Base-by-base conservation (phyloP, 169 alveolate genomes). In the Miamiensis avidus region DNA sequence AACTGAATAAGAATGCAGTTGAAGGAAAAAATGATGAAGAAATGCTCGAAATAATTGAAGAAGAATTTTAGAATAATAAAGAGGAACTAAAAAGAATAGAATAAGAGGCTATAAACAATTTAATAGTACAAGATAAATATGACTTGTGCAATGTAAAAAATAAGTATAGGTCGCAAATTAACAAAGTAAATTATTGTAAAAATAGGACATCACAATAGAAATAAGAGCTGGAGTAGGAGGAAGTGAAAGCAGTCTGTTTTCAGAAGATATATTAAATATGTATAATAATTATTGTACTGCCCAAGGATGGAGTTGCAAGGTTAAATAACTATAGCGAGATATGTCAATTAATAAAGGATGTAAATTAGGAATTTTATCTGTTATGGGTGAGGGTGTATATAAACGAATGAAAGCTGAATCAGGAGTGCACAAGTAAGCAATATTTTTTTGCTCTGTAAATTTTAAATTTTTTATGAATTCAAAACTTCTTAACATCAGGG, bases 141-240 rank as follows among this genome's bases (percentile, higher is more conserved):
- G 69, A 49, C 20, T 4, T 20, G 4, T 49, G 69, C 20, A 11
- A 49, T 11, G 69, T 49, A 49, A 49, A 49, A 49, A 49, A 49
- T 49, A 49, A 49, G 4, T 49, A 49, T 49, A 49, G 20, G 20
- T 4, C 20, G 26, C 69, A 49, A 11, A 49, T 49, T 49, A 20
- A 49, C 4, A 49, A 49, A 49, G 20, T 11, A 11, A 49, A 49
- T 11, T 11, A 49, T 11, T 20, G 4, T 20, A 49, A 49, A 49
- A 49, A 49, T 11, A 49, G 69, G 87, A 87, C 78, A 72, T 86
- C 29, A 85, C 86, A 29, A 49, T 94, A 6, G 97, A 97, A 94
- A 86, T 97, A 20, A 89, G 95, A 64, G 93, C 97, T 64, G 99
- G 98, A 27, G 97, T 94, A 0, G 99, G 99, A 20, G 99, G 99